Evolutionary conservation across 345 rosid genomes (phyloP).

Genomic region (Hibiscus mutabilis): DNA sequence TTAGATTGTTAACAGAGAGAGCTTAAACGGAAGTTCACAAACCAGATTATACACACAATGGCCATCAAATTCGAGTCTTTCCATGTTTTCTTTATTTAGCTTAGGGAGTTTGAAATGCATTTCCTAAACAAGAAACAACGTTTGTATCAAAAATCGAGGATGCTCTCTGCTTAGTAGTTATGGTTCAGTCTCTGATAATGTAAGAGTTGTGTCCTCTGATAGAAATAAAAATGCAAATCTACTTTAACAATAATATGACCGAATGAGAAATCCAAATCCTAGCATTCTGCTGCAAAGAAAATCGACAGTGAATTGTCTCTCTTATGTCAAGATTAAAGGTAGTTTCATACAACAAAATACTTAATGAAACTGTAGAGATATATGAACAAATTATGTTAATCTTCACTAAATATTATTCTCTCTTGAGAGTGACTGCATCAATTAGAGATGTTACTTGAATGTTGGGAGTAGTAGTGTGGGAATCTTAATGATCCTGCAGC

Average conservation of each 20-base stretch:
- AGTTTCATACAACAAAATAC: too few relatives aligned
- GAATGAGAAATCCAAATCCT: neutral
- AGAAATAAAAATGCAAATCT: slow-evolving; percentile 4
- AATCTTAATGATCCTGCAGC: slow-evolving; percentile 18
- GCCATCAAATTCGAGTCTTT: neutral
- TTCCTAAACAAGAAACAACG: slow-evolving; percentile 3
- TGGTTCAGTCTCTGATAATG: neutral
- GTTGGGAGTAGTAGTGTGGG: neutral
- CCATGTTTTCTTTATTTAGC: slow-evolving; percentile 10
- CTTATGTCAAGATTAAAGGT: too few relatives aligned
- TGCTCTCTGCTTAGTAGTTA: slow-evolving; percentile 10
- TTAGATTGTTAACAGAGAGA: slow-evolving; percentile 3
- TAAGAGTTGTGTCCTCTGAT: too few relatives aligned
- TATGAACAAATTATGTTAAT: too few relatives aligned
- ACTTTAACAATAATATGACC: slow-evolving; percentile 3
- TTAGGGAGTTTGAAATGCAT: slow-evolving; percentile 21
- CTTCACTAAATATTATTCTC: too few relatives aligned
- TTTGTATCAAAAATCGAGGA: slow-evolving; percentile 11
- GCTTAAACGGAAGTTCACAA: neutral
- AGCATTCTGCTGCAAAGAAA: neutral
- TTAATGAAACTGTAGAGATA: neutral
- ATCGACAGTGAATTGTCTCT: neutral
- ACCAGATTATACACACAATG: neutral
- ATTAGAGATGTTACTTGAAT: neutral
- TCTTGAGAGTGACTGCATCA: neutral